Base-by-base conservation (phyloP, 768 basidiomycete species). In the Mycena galopus region DNA sequence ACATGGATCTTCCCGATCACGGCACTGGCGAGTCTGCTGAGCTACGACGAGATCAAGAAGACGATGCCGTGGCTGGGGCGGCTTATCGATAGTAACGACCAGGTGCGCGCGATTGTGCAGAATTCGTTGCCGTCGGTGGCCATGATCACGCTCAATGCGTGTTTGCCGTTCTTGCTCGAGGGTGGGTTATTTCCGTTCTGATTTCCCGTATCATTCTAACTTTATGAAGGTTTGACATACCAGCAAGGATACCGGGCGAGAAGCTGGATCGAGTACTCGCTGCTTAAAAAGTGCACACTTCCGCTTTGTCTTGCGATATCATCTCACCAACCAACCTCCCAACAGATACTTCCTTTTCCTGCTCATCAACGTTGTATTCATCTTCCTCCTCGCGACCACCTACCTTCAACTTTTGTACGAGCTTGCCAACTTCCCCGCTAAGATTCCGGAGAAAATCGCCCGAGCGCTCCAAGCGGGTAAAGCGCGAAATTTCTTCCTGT, bases 1-100 rank as follows among this genome's bases (percentile, higher is more conserved):
- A 94, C 94, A 80, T 99, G 98, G 98, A 83, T 94, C 47, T 90
- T 97, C 71, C 98, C 98, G 0, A 96, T 98, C 71, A 91, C 94
- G 0, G 92, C 91, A 0, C 88, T 99, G 19, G 96, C 97, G 2
- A 88, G 92, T 78, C 82, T 99, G 65, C 86, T 99, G 72, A 96
- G 94, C 75, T 98, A 96, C 83, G 88, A 94, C 74, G 97, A 98
- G 79, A 97, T 99, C 81, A 94, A 96, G 84, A 94, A 94, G 78
- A 87, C 88, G 2, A 88, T 92, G 86, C 98, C 98, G 0, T 95
- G 96, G 92, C 86, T 99, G 3, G 96, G 94, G 2, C 77, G 81
- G n/a, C 79, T 96, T 12, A 96, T 99, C 75, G 94, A 98, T 72
- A 86, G 87, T 62, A 96, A 94, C 76, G 91, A 90, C 50, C 90